Evolutionary conservation across 306 rosid genomes (phyloP).

Genomic region (Vigna unguiculata): DNA sequence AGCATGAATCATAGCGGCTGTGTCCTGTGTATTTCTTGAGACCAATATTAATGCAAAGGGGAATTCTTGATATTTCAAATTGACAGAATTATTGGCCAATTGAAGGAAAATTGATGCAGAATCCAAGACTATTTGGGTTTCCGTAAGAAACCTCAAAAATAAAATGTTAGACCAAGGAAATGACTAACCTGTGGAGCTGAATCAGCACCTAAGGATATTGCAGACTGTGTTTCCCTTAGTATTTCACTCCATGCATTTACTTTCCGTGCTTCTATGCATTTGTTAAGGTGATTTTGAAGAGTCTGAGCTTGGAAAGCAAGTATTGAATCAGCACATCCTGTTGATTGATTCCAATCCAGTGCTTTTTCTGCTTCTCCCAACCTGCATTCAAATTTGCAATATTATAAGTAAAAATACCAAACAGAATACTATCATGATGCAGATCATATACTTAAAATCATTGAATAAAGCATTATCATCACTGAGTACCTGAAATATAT

Average conservation of each 20-base stretch:
- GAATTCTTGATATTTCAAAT: not conserved
- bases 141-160: constrained; percentile 8
- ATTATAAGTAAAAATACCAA: constrained; percentile 8
- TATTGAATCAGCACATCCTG: constrained; percentile 45
- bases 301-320: constrained; percentile 59
- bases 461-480: not conserved
- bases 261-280: constrained; percentile 69
- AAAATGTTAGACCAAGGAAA: not conserved
- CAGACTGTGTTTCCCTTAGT: constrained; percentile 69
- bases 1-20: constrained; percentile 30
- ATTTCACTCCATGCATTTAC: constrained; percentile 64
- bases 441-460: not conserved
- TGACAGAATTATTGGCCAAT: not conserved
- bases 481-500: constrained; percentile 73
- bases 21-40: not conserved
- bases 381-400: constrained; percentile 51
- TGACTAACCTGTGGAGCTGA: constrained; percentile 77
- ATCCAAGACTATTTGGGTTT: not conserved
- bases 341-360: constrained; percentile 52
- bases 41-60: not conserved
- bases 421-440: not conserved
- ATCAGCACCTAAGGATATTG: constrained; percentile 75
- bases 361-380: constrained; percentile 87
- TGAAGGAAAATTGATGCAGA: not conserved
- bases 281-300: constrained; percentile 64